These are phyloP conservation scores for Endocalyx cinctus DNA, from an alignment of 2,329 filamentous ascomycete genomes.

Conservation along the genomic window DNA sequence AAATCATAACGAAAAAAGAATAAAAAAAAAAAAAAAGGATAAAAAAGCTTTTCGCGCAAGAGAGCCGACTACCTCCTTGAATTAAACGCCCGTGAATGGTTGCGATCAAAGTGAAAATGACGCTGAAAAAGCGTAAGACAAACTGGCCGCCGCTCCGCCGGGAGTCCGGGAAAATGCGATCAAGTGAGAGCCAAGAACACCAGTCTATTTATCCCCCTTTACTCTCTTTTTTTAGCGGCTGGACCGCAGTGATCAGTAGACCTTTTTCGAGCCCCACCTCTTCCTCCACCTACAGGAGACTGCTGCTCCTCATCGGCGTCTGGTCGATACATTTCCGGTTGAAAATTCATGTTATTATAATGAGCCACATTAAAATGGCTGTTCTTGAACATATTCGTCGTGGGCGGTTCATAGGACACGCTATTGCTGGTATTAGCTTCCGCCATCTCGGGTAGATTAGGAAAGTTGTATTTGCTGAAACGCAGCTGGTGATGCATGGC, in stretches of 20 bases:
- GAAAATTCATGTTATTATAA: conserved; percentile 60
- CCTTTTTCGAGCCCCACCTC: conserved; percentile 23
- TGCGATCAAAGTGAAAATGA: too few relatives aligned
- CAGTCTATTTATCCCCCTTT: conserved; percentile 25
- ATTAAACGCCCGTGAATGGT: too few relatives aligned
- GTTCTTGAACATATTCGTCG: conserved; percentile 60
- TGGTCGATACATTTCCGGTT: conserved; percentile 48
- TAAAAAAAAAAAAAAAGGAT: not conserved
- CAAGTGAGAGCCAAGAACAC: conserved; percentile 13
- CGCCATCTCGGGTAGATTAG: conserved; percentile 23
- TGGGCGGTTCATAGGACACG: conserved; percentile 44
- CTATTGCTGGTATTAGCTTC: conserved; percentile 33
- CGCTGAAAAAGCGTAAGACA: too few relatives aligned
- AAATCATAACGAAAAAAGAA: too few relatives aligned
- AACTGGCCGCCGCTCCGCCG: too few relatives aligned
- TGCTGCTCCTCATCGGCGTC: conserved; percentile 31
- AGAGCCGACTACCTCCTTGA: not conserved
- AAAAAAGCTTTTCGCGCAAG: not conserved
- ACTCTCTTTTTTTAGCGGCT: conserved; percentile 23
- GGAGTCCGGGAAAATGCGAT: conserved; percentile 17
- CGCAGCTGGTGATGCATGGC: conserved; percentile 37
- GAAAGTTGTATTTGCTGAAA: conserved; percentile 53
- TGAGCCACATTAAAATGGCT: conserved; percentile 64
- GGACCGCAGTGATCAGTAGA: conserved; percentile 26
- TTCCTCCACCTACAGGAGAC: conserved; percentile 13